Percentiles rank a stretch among this genome's conserved stretches.
Evolutionary conservation across 768 basidiomycete genomes (phyloP).

Genomic region (Hericium alpestre): DNA sequence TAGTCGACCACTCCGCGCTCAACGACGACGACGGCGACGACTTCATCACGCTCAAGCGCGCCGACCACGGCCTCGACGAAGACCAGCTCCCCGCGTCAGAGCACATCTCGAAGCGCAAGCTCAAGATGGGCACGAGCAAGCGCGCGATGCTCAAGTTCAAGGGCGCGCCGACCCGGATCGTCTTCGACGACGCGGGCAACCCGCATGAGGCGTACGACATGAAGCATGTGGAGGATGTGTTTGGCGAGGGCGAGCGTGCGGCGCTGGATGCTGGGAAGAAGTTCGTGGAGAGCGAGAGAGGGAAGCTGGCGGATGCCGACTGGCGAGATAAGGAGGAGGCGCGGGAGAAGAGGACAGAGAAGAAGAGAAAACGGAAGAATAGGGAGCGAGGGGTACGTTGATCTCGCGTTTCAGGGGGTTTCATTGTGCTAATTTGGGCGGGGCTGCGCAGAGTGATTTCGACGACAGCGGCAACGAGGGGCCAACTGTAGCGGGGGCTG

Average conservation of each 20-base stretch:
- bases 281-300: constrained; percentile 67
- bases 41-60: constrained; percentile 90
- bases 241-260: constrained; percentile 46
- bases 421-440: not conserved
- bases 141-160: constrained; percentile 55
- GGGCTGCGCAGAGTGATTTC: constrained; percentile 8
- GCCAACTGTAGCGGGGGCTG: constrained; percentile 27
- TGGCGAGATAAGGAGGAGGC: constrained; percentile 72
- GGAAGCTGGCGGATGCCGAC: constrained; percentile 61
- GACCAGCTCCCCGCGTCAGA: constrained; percentile 25
- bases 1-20: constrained; percentile 57
- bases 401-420: not conserved
- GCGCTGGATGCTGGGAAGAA: constrained; percentile 53
- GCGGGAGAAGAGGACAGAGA: constrained; percentile 80
- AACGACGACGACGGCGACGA: constrained; percentile 53
- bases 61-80: constrained; percentile 58
- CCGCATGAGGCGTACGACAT: constrained; percentile 79
- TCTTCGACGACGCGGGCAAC: constrained; percentile 85
- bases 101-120: constrained; percentile 80
- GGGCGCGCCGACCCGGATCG: constrained; percentile 55
- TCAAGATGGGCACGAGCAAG: constrained; percentile 63
- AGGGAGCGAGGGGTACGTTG: constrained; percentile 33
- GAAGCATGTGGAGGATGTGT: constrained; percentile 58
- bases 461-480: constrained; percentile 17
- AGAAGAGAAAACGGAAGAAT: constrained; percentile 87